Percentiles rank a stretch among this genome's conserved stretches.
Conservation (phyloP, 805 yeast species). For the Zygosaccharomyces bailii region DNA sequence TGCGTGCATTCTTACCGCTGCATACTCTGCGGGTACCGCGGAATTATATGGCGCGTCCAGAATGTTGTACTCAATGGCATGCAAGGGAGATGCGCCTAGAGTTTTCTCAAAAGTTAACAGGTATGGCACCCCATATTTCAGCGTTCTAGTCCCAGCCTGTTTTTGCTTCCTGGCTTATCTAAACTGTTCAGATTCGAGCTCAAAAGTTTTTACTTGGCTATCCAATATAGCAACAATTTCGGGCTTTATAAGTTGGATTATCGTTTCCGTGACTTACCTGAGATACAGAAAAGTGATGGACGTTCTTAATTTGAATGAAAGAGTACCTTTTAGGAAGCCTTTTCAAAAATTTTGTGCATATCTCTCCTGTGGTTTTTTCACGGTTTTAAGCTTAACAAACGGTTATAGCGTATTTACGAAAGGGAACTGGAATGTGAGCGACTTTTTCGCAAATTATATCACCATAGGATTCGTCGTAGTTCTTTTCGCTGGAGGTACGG, state of each 20-base stretch:
- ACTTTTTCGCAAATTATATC: no score
- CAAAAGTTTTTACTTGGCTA: constrained; percentile 56
- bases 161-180: constrained; percentile 45
- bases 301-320: no score
- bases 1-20: constrained; percentile 47
- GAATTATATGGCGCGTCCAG: constrained; percentile 50
- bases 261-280: no score
- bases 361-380: no score
- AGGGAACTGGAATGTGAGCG: no score
- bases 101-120: constrained; percentile 44
- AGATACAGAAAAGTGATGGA: no score
- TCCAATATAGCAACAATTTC: constrained; percentile 57
- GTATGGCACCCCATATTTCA: constrained; percentile 50
- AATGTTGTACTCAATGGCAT: constrained; percentile 41
- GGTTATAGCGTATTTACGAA: no score
- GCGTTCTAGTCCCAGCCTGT: constrained; percentile 12
- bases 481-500: no score
- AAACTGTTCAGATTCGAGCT: constrained; percentile 46
- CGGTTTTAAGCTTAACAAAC: no score
- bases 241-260: constrained; percentile 56
- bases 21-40: constrained; percentile 39
- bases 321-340: no score
- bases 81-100: constrained; percentile 49
- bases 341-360: no score
- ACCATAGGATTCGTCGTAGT: no score